A percentile compares a stretch with the other conserved stretches of the same genome.
Conservation (phyloP, 129 eudicot genomes). For the Solidago caesia region DNA sequence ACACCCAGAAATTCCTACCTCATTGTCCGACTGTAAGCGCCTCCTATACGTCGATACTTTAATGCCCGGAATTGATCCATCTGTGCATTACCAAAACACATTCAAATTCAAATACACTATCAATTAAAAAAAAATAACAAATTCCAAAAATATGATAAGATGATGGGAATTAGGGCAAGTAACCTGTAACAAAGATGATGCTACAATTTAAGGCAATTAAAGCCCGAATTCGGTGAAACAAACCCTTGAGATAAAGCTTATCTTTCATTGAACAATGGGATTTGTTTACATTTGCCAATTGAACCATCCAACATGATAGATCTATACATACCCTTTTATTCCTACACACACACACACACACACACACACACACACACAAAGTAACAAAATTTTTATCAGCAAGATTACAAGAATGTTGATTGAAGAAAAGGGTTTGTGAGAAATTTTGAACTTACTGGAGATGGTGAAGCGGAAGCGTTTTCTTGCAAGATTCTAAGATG, state of each 20-base stretch:
- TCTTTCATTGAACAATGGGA: slow-evolving; percentile 61
- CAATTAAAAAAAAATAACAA: neutral
- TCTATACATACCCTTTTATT: slow-evolving; percentile 95
- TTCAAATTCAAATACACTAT: slow-evolving; percentile 21
- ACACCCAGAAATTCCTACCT: slow-evolving; percentile 38
- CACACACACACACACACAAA: neutral
- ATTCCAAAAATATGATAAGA: neutral
- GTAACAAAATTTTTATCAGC: neutral
- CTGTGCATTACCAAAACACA: slow-evolving; percentile 37
- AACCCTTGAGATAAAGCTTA: slow-evolving; percentile 75
- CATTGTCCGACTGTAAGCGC: slow-evolving; percentile 54
- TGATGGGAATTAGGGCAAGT: slow-evolving; percentile 4
- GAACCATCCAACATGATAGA: slow-evolving; percentile 98
- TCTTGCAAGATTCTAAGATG: slow-evolving; percentile 91
- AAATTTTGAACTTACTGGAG: slow-evolving; percentile 60
- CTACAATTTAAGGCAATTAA: slow-evolving; percentile 90
- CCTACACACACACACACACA: slow-evolving; percentile 33
- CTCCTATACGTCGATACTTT: slow-evolving; percentile 81
- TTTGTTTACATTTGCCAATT: slow-evolving; percentile 60
- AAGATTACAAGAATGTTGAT: neutral
- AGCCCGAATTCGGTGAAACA: slow-evolving; percentile 89
- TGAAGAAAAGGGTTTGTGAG: slow-evolving; percentile 1
- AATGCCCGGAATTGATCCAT: slow-evolving; percentile 93
- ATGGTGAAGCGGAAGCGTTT: slow-evolving; percentile 87
- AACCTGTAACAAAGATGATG: slow-evolving; percentile 84